These are phyloP conservation scores for Thymus mandschuricus DNA, from an alignment of 257 asterid species.

Conservation along the genomic window DNA sequence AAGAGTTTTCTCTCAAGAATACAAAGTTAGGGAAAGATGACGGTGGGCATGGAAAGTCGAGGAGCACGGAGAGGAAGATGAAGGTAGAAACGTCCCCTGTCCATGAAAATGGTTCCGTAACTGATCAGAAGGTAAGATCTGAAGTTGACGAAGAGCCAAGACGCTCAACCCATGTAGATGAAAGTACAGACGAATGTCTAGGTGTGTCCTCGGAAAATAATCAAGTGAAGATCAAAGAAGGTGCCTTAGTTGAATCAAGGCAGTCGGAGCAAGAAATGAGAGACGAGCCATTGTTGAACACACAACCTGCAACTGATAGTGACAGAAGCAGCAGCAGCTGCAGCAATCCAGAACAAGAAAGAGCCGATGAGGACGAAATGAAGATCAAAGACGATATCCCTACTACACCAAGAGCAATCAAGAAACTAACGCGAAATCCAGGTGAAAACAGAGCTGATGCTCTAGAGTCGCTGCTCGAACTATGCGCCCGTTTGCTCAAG, in stretches of 20 bases:
- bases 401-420: constrained; percentile 21
- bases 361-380: constrained; percentile 47
- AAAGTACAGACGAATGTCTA: constrained; percentile 24
- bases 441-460: constrained; percentile 79
- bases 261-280: constrained; percentile 38
- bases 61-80: constrained; percentile 30
- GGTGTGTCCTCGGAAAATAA: constrained; percentile 32
- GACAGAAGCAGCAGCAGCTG: constrained; percentile 18
- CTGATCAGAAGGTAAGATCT: constrained; percentile 32
- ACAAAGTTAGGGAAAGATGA: constrained; percentile 28
- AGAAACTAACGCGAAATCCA: constrained; percentile 39
- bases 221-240: constrained; percentile 31
- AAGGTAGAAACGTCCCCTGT: constrained; percentile 27
- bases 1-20: constrained; percentile 34
- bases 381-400: constrained; percentile 35
- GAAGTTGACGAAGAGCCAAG: constrained; percentile 47
- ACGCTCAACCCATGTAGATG: constrained; percentile 33
- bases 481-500: constrained; percentile 82
- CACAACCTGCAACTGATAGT: constrained; percentile 38
- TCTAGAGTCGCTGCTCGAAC: constrained; percentile 88
- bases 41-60: background rate
- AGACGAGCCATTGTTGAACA: constrained; percentile 35
- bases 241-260: constrained; percentile 5
- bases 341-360: constrained; percentile 40
- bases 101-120: constrained; percentile 29